Evolutionary conservation across 2,329 filamentous ascomycete genomes (phyloP), one percentile per base, ranked within the genome.

Genomic region (Pyrenophora graminea): DNA sequence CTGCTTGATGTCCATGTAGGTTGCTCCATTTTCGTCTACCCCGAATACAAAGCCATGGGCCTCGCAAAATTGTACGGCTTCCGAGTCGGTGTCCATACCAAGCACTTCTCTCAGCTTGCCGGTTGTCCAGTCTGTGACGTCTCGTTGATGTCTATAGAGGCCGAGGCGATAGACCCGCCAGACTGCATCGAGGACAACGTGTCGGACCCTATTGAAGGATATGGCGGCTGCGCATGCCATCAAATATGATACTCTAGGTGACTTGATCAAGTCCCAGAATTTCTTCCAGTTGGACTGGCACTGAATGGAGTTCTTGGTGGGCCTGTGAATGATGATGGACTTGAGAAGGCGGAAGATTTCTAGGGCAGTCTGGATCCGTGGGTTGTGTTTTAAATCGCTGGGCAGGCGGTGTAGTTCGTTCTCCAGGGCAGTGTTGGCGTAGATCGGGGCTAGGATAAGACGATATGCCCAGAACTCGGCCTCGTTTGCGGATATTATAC

Each of bases 161-260:
- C 78, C 80, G n/a, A 73, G 77, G 58, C 79, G 79, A 61, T 79
- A 83, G 2, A 75, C 79, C 53, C 77, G 78, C 77, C 78, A 82
- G 34, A 85, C 78, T 2, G 77, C 76, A 33, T 81, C 78, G 39
- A 87, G 75, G 5, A 81, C 79, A 19, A 77, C 79, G 43, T 81
- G 77, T 9, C 85, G 81, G 37, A 87, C 73, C 21, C 81, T 72
- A 46, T 81, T 82, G 70, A 87, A 87, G 55, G 82, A 82, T 9
- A 85, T 80, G 60, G 87, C 85, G 1, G 83, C 82, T 19, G 85
- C 82, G 67, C 85, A 87, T 6, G 80, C 84, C 80, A 85, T 83
- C 6, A 86, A 71, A 61, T 86, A 87, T 0, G 84, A 82, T 1
- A 84, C 78, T 27, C 76, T 73, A 3, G 75, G 74, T 1, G 83